Evolutionary conservation across 306 rosid genomes (phyloP).

Genomic region (cucumber (Cucumis sativus)): DNA sequence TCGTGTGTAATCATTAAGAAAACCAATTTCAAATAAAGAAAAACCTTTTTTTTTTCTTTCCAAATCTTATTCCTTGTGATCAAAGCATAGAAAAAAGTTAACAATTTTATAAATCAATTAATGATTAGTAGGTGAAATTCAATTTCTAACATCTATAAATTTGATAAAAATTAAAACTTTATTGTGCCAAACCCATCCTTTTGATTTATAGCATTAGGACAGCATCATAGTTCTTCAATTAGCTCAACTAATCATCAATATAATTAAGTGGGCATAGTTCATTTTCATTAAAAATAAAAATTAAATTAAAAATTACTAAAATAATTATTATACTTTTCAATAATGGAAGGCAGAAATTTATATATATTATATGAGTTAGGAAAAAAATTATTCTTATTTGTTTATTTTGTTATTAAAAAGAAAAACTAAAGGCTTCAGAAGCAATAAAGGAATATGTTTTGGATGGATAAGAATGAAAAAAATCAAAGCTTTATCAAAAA

Average conservation of each 20-base stretch:
- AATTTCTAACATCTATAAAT: not conserved
- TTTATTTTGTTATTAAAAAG: too few relatives aligned
- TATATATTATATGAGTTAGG: not conserved
- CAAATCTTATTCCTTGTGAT: not conserved
- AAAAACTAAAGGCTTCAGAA: not conserved
- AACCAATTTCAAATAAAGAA: too few relatives aligned
- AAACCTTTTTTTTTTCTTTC: not conserved
- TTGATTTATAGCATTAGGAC: not conserved
- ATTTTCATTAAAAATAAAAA: not conserved
- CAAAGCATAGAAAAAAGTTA: not conserved
- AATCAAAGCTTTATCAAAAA: not conserved
- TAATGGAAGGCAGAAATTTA: not conserved
- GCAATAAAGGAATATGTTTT: constrained; percentile 8
- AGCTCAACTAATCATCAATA: not conserved
- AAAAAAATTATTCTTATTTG: too few relatives aligned
- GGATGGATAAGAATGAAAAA: constrained; percentile 6
- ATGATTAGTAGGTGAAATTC: not conserved
- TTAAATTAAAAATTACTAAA: not conserved
- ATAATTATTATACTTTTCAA: not conserved
- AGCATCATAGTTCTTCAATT: not conserved
- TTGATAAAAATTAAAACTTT: not conserved
- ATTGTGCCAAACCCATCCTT: not conserved
- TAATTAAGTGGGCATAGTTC: not conserved
- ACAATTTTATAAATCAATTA: not conserved
- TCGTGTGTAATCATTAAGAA: too few relatives aligned